Percentiles rank a stretch among this genome's conserved stretches.
Conservation (phyloP, 202 grass and related monocot genomes). For the Digitaria exilis region DNA sequence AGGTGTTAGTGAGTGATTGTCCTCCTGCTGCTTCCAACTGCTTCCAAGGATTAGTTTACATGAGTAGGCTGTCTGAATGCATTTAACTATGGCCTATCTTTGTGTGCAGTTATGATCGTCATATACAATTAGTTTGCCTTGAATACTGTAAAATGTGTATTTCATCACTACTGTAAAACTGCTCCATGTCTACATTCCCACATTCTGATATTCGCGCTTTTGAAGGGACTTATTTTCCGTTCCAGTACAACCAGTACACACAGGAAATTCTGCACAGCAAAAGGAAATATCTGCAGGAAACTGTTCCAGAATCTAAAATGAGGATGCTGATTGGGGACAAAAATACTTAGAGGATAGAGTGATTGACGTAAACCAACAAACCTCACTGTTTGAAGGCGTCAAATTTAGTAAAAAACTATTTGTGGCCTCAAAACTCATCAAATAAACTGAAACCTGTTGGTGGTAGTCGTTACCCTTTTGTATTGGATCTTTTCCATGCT, state of each 20-base stretch:
- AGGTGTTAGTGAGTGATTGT: not conserved
- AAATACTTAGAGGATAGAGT: not conserved
- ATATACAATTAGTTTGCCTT: not conserved
- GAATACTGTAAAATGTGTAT: not conserved
- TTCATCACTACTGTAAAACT: not conserved
- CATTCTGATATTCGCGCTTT: not conserved
- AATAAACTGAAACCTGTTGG: no score
- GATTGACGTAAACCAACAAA: not conserved
- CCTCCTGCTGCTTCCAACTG: no score
- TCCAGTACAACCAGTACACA: no score
- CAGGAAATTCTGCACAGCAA: no score
- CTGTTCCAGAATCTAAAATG: not conserved
- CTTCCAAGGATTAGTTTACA: not conserved
- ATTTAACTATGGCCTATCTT: not conserved
- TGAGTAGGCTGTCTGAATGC: not conserved
- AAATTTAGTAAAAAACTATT: no score
- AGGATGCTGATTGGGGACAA: not conserved
- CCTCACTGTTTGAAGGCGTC: no score
- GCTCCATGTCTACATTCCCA: not conserved
- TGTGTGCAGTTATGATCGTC: not conserved
- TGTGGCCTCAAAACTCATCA: no score
- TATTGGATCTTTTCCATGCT: no score
- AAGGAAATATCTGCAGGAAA: no score
- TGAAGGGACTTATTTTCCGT: no score
- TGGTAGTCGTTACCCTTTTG: no score